A percentile compares a stretch with the other conserved stretches of the same genome.
These are phyloP conservation scores for Cyphellophora europaea DNA, from an alignment of 2,329 filamentous ascomycete species.

Conservation along the genomic window DNA sequence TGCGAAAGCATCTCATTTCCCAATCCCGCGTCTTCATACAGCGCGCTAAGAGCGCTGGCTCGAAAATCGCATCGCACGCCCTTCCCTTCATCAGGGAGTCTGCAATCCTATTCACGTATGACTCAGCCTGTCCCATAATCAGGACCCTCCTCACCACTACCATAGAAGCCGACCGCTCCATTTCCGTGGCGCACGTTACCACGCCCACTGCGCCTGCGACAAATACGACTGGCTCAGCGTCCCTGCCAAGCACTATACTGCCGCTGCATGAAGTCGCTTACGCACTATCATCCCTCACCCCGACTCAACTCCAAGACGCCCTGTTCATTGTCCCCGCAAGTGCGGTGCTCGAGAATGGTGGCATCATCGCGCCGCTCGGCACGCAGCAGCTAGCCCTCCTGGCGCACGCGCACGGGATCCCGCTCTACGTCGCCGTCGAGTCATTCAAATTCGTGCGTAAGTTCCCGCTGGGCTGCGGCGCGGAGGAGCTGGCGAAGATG, in stretches of 20 bases:
- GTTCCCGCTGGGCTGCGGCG: conserved; percentile 56
- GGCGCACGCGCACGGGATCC: conserved; percentile 62
- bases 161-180: conserved; percentile 28
- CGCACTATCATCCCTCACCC: conserved; percentile 9
- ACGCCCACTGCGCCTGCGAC: conserved; percentile 41
- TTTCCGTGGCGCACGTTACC: conserved; percentile 12
- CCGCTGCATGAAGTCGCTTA: conserved; percentile 11
- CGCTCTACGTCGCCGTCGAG: conserved; percentile 86
- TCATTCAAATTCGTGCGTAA: conserved; percentile 93
- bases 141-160: conserved; percentile 17
- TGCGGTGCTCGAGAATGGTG: conserved; percentile 88
- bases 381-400: conserved; percentile 78
- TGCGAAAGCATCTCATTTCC: conserved; percentile 65
- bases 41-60: conserved; percentile 72
- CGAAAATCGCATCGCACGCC: conserved; percentile 57
- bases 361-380: conserved; percentile 80
- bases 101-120: conserved; percentile 55
- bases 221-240: conserved; percentile 66
- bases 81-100: neutral
- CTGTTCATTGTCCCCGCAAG: conserved; percentile 61
- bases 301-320: conserved; percentile 11
- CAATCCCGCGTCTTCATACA: conserved; percentile 80
- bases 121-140: conserved; percentile 63
- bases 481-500: conserved; percentile 36
- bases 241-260: conserved; percentile 8